These are phyloP conservation scores for Arctium lappa DNA, from an alignment of 129 eudicot genomes.

Conservation along the genomic window DNA sequence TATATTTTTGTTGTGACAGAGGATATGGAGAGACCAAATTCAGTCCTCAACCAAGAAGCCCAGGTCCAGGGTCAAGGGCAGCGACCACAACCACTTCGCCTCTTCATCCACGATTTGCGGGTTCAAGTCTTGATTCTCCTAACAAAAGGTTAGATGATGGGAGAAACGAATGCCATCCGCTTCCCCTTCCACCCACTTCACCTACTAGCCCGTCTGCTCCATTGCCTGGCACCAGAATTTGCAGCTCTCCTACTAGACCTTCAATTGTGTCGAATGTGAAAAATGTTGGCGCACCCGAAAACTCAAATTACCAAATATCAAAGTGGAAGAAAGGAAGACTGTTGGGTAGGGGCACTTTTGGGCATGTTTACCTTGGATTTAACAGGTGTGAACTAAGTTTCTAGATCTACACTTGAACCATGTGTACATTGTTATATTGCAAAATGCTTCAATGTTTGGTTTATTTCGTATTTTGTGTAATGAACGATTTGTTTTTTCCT, in stretches of 20 bases:
- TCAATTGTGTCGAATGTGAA: slow-evolving; percentile 47
- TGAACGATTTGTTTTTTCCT: not conserved
- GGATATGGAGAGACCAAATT: slow-evolving; percentile 41
- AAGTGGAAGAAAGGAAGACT: slow-evolving; percentile 89
- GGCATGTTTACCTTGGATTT: slow-evolving; percentile 89
- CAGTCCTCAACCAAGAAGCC: slow-evolving; percentile 59
- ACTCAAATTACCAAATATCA: slow-evolving; percentile 33
- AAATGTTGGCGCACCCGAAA: slow-evolving; percentile 30
- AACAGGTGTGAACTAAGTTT: slow-evolving; percentile 47
- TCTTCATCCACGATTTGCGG: slow-evolving; percentile 57
- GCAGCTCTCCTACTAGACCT: slow-evolving; percentile 59
- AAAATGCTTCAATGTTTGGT: not conserved
- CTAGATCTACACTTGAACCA: not conserved
- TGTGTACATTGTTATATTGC: not conserved
- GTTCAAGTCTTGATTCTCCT: slow-evolving; percentile 61
- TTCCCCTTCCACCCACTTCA: slow-evolving; percentile 67
- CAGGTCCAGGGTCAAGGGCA: slow-evolving; percentile 64
- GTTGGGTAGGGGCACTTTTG: slow-evolving; percentile 94
- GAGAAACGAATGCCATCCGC: slow-evolving; percentile 42
- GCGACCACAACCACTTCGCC: slow-evolving; percentile 59
- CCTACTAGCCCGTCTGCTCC: slow-evolving; percentile 26
- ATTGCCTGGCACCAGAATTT: slow-evolving; percentile 37
- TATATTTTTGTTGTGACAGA: slow-evolving; percentile 28
- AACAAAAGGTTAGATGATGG: slow-evolving; percentile 37
- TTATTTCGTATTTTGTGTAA: not conserved